Evolutionary conservation across 257 asterid species (phyloP), one percentile per base, ranked within the genome.

Genomic region (Scutellaria minor): DNA sequence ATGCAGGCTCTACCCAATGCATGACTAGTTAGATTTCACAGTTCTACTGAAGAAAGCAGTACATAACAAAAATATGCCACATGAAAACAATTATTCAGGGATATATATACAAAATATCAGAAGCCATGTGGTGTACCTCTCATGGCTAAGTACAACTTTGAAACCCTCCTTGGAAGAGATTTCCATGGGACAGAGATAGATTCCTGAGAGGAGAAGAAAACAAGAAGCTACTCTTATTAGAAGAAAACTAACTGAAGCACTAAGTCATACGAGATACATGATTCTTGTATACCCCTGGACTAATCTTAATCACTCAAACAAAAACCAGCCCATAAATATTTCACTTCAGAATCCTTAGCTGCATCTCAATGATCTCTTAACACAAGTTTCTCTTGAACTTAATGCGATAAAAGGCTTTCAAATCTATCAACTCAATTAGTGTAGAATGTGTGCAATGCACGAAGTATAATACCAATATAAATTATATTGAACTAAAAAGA

Each of bases 131-230:
- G 22, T 15, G 53, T 90, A 95, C 99, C 99, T 88, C 98, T 88
- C 91, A 92, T 84, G 67, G 97, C 94, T 55, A 86, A 85, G 83
- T 83, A 92, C 80, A 92, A 80, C 88, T 95, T 95, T 27, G 98
- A 85, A 45, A 89, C 74, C 84, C 81, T 90, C 87, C 81, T 85
- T 0, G 99, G 96, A 77, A 95, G 95, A 72, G 93, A 88, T 72
- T 67, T 84, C 99, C 99, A 95, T 3, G 98, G 96, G 74, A 85
- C 79, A 47, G 95, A 85, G 77, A 90, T 79, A 80, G 99, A 94
- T 75, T 90, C 96, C 98, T 95, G 83, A 44, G 80, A 75, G 72
- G 20, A 54, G 27, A 11, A 47, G 54, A 66, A 45, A 60, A 60
- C 11, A 47, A 54, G 31, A 66, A 62, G 64, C 39, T 27, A 61